Conservation (phyloP, 2,329 filamentous ascomycete genomes). For the Xylariaceae sp. region DNA sequence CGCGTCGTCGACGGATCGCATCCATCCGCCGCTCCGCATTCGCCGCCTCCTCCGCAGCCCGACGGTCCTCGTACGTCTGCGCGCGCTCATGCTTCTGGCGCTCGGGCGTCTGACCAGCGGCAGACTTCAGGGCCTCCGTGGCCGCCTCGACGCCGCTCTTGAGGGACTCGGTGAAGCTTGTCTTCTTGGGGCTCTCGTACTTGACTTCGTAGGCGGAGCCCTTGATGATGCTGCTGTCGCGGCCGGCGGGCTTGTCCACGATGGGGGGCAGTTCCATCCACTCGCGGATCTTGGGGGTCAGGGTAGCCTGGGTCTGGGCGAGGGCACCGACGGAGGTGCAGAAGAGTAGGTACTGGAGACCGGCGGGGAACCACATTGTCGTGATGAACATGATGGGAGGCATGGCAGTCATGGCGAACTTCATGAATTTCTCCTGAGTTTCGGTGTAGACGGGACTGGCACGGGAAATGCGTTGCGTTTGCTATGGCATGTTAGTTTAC, state of each 20-base stretch:
- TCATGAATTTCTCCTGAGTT: constrained; percentile 35
- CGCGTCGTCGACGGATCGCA: constrained; percentile 20
- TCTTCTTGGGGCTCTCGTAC: constrained; percentile 12
- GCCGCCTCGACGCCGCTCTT: not conserved
- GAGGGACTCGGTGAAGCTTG: constrained; percentile 34
- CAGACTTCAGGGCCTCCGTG: constrained; percentile 5
- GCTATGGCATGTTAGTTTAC: constrained; percentile 7
- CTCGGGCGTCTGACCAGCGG: constrained; percentile 16
- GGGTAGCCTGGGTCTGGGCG: constrained; percentile 35
- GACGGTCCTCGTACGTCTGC: constrained; percentile 27
- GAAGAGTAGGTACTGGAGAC: constrained; percentile 46
- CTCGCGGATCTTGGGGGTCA: constrained; percentile 39
- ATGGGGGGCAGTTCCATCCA: constrained; percentile 36
- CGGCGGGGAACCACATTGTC: constrained; percentile 45
- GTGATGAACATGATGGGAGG: constrained; percentile 40
- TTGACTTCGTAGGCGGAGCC: not conserved
- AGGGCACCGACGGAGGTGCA: constrained; percentile 32
- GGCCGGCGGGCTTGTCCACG: constrained; percentile 33
- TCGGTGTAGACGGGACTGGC: constrained; percentile 28
- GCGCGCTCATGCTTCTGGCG: constrained; percentile 26
- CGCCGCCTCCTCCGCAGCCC: constrained; percentile 34
- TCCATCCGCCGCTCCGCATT: constrained; percentile 33
- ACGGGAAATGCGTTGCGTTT: constrained; percentile 16
- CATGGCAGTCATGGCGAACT: constrained; percentile 41
- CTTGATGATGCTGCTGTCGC: not conserved